Base-by-base conservation (phyloP, 371 early-diverging fungal species). In the Thermomucor indicae-seudaticae region DNA sequence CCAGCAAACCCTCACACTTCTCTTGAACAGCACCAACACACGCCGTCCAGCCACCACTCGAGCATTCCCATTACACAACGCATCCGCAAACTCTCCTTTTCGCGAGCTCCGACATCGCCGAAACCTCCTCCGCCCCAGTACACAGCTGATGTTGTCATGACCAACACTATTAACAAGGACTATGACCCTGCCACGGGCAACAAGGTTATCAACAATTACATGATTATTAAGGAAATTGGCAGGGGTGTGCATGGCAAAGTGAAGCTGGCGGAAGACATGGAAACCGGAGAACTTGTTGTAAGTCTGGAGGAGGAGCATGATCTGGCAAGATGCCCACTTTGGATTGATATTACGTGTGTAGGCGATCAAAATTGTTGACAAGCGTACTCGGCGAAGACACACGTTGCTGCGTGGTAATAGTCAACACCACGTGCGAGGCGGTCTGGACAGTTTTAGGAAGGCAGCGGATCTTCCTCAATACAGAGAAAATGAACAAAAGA, bases 221-320 rank as follows among this genome's bases (percentile, higher is more conserved):
- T 93, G 81, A 80, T 97, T 12, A 63, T 95, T 10, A 75, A 70
- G 51, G 94, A 95, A 64, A 75, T 97, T n/a, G 98, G 98, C 14
- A 78, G 95, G 45, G 98, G 98, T 17, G 89, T 89, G 8, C 95
- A 96, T 55, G 98, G 97, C 20, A 96, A 95, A 74, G 98, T 97
- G 31, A 93, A 95, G 67, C 74, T 96, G 24, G 88, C 88, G 29
- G 74, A 81, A 22, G 91, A 94, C 59, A 77, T 77, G 17, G 72
- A 81, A n/a, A 88, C 89, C 0, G 83, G 82, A 31, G 84, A 90
- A 53, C 73, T 81, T 11, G 86, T 84, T 55, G 91, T 90, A 79
- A 69, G 83, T 19, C 14, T 25, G 6, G 6, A 41, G 19, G 19
- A 10, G 19, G 41, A 41, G 12, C 19, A 41, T 14, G 8, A 41